Evolutionary conservation across 2,329 filamentous ascomycete genomes (phyloP).

Genomic region (Xylariales sp.): DNA sequence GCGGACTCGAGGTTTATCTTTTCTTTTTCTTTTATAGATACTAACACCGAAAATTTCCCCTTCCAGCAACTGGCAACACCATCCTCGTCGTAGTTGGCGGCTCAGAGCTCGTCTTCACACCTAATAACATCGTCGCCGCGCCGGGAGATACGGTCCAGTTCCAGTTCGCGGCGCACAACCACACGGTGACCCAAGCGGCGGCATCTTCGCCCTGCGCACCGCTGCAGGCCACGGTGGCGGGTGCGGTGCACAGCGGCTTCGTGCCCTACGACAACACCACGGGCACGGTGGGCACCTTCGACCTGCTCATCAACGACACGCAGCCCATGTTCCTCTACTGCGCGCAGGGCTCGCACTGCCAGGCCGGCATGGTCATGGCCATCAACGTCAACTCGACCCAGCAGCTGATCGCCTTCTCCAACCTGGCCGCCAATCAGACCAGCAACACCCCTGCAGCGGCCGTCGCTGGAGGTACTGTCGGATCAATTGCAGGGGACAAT

Average conservation of each 20-base stretch:
- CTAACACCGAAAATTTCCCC: too few relatives aligned
- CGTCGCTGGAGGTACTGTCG: too few relatives aligned
- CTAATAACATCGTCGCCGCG: constrained; percentile 27
- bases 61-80: too few relatives aligned
- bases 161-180: constrained; percentile 38
- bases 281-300: constrained; percentile 38
- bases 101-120: constrained; percentile 30
- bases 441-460: too few relatives aligned
- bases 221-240: constrained; percentile 25
- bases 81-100: constrained; percentile 33
- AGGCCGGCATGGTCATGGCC: constrained; percentile 45
- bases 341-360: constrained; percentile 42
- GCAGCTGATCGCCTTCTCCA: too few relatives aligned
- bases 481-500: too few relatives aligned
- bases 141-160: constrained; percentile 36
- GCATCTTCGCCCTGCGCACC: constrained; percentile 31
- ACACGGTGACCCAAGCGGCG: constrained; percentile 36
- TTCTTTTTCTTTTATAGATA: too few relatives aligned
- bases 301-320: constrained; percentile 37
- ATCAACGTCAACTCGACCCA: too few relatives aligned
- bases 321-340: constrained; percentile 48
- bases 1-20: too few relatives aligned
- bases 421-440: too few relatives aligned
- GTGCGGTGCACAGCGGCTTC: constrained; percentile 34
- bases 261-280: constrained; percentile 32